These are phyloP conservation scores for Circinella umbellata DNA, from an alignment of 371 early-diverging fungal genomes.

Conservation along the genomic window DNA sequence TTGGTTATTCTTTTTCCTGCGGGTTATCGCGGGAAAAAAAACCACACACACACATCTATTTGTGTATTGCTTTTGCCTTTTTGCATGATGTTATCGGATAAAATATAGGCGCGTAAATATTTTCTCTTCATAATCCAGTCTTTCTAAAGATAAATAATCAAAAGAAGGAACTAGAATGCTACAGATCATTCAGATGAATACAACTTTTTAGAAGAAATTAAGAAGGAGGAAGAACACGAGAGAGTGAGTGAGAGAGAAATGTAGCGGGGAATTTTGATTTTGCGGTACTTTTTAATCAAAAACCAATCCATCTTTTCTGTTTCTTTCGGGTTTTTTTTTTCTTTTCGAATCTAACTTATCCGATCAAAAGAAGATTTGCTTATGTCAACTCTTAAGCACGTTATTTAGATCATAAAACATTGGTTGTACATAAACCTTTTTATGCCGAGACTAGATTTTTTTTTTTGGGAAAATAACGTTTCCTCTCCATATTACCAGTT, in stretches of 20 bases:
- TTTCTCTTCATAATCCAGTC: no score
- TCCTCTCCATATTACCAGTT: no score
- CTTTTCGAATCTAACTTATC: neutral
- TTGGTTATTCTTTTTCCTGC: neutral
- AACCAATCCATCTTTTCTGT: no score
- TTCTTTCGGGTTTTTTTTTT: neutral
- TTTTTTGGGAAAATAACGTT: neutral
- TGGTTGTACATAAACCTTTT: neutral
- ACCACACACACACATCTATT: no score
- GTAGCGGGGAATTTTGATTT: neutral
- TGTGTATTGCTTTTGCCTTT: no score
- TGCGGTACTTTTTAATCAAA: no score
- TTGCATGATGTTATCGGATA: slow-evolving; percentile 11
- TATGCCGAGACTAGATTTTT: slow-evolving; percentile 1
- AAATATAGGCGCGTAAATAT: slow-evolving; percentile 1
- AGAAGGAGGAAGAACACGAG: no score
- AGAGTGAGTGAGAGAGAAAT: no score
- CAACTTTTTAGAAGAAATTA: no score
- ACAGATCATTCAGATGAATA: no score
- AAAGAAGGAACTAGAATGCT: no score
- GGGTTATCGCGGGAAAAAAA: slow-evolving; percentile 18
- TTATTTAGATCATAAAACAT: neutral
- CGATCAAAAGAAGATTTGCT: neutral
- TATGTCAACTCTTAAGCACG: neutral
- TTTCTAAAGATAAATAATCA: no score